Percentiles rank a stretch among this genome's conserved stretches.
Conservation (phyloP, 805 yeast genomes). For the Wickerhamiella lipophila region DNA sequence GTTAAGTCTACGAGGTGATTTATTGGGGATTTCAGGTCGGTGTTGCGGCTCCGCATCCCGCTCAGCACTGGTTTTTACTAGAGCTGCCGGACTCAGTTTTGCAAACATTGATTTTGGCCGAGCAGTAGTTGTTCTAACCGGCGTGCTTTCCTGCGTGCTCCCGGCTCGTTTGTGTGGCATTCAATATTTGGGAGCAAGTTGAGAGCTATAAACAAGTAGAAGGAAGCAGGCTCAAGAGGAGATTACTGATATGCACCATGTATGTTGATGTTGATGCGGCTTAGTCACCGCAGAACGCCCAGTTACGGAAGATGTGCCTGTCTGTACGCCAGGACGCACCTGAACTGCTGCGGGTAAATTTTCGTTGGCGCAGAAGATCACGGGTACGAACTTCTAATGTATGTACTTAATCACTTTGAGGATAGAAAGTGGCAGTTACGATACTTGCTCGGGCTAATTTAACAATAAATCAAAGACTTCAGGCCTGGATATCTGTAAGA, state of each 20-base stretch:
- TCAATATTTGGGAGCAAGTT: neutral
- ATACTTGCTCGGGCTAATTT: too few relatives aligned
- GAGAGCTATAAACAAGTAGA: neutral
- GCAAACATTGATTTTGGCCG: constrained; percentile 7
- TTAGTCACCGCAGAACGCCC: constrained; percentile 1
- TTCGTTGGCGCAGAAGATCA: neutral
- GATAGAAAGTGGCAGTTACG: too few relatives aligned
- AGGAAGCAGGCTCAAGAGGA: neutral
- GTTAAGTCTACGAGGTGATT: constrained; percentile 1
- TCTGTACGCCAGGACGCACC: constrained; percentile 2
- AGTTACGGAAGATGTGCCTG: neutral
- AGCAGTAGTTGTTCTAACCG: neutral
- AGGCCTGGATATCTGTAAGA: neutral
- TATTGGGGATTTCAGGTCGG: constrained; percentile 4
- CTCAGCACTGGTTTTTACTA: neutral
- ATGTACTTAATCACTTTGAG: too few relatives aligned
- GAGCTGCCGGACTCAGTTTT: neutral
- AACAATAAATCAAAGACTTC: too few relatives aligned
- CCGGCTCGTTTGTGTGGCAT: constrained; percentile 3
- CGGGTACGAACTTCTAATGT: neutral
- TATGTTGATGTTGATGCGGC: neutral
- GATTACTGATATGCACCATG: neutral
- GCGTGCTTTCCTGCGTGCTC: neutral
- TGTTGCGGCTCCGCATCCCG: neutral
- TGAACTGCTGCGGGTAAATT: neutral